Percentiles rank a stretch among this genome's conserved stretches.
Evolutionary conservation across 768 basidiomycete species (phyloP).

Genomic region (Boletus coccyginus): DNA sequence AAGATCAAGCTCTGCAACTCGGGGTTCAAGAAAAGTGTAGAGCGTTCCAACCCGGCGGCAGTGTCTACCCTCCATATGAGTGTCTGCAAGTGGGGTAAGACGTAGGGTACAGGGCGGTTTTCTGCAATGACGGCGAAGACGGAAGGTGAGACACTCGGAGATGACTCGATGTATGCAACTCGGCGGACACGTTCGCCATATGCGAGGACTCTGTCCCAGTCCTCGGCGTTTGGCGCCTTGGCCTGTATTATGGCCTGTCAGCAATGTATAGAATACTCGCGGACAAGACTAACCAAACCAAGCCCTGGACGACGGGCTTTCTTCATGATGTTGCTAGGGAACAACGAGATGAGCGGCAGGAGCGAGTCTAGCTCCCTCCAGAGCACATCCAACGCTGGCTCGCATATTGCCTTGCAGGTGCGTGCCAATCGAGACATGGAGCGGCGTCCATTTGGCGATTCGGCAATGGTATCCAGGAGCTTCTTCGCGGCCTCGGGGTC

Average conservation of each 20-base stretch:
- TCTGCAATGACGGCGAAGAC: conserved; percentile 69
- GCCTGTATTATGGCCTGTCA: conserved; percentile 37
- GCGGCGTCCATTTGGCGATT: conserved; percentile 62
- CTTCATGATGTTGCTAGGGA: conserved; percentile 65
- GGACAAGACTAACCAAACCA: conserved; percentile 58
- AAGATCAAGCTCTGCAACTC: conserved; percentile 57
- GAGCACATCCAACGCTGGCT: conserved; percentile 66
- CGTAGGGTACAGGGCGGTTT: conserved; percentile 55
- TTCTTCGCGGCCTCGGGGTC: conserved; percentile 58
- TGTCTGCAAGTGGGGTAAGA: conserved; percentile 67
- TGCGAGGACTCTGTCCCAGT: conserved; percentile 65
- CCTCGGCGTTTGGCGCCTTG: conserved; percentile 58
- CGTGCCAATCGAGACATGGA: conserved; percentile 68
- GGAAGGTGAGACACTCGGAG: conserved; percentile 59
- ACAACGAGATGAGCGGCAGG: conserved; percentile 66
- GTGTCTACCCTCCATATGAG: conserved; percentile 74
- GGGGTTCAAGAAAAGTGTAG: conserved; percentile 64
- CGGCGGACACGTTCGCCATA: conserved; percentile 69
- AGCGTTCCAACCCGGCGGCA: conserved; percentile 60
- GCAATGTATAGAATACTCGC: neutral
- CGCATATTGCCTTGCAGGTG: conserved; percentile 71
- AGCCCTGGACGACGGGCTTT: conserved; percentile 70
- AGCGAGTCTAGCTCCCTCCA: conserved; percentile 81
- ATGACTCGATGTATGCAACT: conserved; percentile 66
- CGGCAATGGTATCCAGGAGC: conserved; percentile 50